Percentiles rank a stretch among this genome's conserved stretches.
These are phyloP conservation scores for Copromyces sp. DNA, from an alignment of 495 filamentous ascomycete species.

Conservation along the genomic window DNA sequence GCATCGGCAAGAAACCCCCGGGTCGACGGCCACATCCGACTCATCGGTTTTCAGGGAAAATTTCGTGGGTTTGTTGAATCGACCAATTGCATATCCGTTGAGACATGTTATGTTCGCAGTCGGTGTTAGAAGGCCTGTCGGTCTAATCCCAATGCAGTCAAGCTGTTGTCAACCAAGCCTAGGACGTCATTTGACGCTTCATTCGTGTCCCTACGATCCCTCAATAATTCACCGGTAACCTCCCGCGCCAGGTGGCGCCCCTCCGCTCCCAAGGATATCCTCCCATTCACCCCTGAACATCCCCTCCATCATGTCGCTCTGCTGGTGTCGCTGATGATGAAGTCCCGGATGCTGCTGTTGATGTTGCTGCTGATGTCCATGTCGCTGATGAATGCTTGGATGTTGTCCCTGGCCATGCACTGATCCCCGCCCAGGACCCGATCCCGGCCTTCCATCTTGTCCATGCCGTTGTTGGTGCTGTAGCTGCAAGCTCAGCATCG, in stretches of 20 bases:
- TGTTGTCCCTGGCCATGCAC: conserved; percentile 1
- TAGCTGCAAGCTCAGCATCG: conserved; percentile 5
- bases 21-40: neutral
- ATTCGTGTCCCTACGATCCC: neutral
- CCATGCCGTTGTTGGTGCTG: conserved; percentile 1
- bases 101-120: neutral
- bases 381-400: conserved; percentile 12
- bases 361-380: conserved; percentile 4
- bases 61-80: neutral
- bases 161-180: neutral
- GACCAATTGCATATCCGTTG: neutral
- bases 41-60: neutral
- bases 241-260: neutral
- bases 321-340: conserved; percentile 21
- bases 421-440: neutral
- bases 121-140: neutral
- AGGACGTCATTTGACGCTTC: neutral
- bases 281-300: conserved; percentile 23
- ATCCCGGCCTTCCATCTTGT: neutral
- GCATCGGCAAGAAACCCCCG: neutral
- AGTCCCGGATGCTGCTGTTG: conserved; percentile 11
- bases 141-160: neutral
- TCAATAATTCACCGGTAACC: neutral
- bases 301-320: conserved; percentile 31
- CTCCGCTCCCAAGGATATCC: conserved; percentile 13